Evolutionary conservation across 257 asterid species (phyloP).

Genomic region (Echites panduratus): DNA sequence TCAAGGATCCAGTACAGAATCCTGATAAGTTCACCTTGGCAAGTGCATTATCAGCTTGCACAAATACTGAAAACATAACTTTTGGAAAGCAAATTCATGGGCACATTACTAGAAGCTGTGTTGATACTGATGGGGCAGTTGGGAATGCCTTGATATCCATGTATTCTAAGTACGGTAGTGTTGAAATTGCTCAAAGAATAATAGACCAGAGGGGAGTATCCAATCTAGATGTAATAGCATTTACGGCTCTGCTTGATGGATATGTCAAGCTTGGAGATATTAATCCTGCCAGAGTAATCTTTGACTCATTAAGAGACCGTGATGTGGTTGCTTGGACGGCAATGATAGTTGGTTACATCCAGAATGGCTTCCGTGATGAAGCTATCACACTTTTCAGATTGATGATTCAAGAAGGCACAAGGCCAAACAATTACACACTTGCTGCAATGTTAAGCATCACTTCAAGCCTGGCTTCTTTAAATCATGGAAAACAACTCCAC

Average conservation of each 20-base stretch:
- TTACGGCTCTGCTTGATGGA: constrained; percentile 79
- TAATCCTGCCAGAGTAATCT: constrained; percentile 70
- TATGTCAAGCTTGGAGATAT: constrained; percentile 71
- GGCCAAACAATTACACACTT: constrained; percentile 70
- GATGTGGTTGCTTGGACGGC: constrained; percentile 95
- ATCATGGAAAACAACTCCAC: constrained; percentile 75
- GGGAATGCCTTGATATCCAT: constrained; percentile 68
- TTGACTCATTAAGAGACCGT: constrained; percentile 50
- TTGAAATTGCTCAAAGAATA: constrained; percentile 49
- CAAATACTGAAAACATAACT: constrained; percentile 42
- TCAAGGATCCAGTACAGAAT: constrained; percentile 31
- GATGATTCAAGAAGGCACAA: constrained; percentile 53
- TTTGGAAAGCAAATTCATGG: constrained; percentile 74
- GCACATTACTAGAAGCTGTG: constrained; percentile 44
- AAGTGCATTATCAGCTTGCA: constrained; percentile 70
- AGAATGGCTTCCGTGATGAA: constrained; percentile 49
- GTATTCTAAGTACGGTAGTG: constrained; percentile 72
- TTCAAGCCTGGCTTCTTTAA: constrained; percentile 67
- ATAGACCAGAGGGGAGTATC: constrained; percentile 34
- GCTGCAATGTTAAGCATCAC: constrained; percentile 67
- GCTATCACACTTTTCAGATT: constrained; percentile 61
- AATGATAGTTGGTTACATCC: constrained; percentile 75
- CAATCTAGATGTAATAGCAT: constrained; percentile 50
- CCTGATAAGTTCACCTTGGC: constrained; percentile 71
- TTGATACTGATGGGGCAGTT: constrained; percentile 49